Evolutionary conservation across 352 stramenopile genomes (phyloP).

Genomic region (Pythium aristosporum): DNA sequence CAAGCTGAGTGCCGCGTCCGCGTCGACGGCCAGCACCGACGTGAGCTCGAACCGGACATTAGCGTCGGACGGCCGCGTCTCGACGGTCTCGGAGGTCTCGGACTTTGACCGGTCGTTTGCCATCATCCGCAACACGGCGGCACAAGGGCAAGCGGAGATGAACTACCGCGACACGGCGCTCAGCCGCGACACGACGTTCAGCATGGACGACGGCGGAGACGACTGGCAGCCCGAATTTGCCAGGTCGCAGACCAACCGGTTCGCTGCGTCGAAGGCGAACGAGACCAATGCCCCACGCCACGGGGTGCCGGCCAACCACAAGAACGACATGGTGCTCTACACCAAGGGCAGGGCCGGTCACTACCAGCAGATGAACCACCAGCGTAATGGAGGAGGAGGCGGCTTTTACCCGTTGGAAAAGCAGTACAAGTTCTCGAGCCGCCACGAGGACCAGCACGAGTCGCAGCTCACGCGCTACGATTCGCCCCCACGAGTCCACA

Average conservation of each 20-base stretch:
- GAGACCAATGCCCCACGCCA: too few relatives aligned
- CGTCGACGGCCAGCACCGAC: conserved; percentile 6
- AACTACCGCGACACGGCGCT: neutral
- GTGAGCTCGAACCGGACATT: conserved; percentile 9
- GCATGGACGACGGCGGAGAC: conserved; percentile 16
- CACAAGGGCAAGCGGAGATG: neutral
- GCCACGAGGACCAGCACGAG: neutral
- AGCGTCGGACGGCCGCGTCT: neutral
- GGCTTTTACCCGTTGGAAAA: neutral
- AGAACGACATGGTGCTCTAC: conserved; percentile 12
- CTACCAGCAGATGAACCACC: neutral
- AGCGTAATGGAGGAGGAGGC: neutral
- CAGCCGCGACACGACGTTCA: conserved; percentile 17
- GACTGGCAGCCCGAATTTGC: conserved; percentile 15
- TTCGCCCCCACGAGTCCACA: neutral
- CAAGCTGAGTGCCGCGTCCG: conserved; percentile 22
- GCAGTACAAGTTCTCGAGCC: neutral
- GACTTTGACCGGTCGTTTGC: conserved; percentile 26
- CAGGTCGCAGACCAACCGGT: conserved; percentile 12
- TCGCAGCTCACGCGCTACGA: neutral
- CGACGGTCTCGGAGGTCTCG: conserved; percentile 19
- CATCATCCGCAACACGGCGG: conserved; percentile 14
- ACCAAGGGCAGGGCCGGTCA: neutral
- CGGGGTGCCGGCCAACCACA: neutral
- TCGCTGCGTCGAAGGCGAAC: conserved; percentile 6